Percentiles rank a stretch among this genome's conserved stretches.
phyloP scores from a whole-genome alignment of 2,329 filamentous ascomycete species.

The Talaromyces sp. region DNA sequence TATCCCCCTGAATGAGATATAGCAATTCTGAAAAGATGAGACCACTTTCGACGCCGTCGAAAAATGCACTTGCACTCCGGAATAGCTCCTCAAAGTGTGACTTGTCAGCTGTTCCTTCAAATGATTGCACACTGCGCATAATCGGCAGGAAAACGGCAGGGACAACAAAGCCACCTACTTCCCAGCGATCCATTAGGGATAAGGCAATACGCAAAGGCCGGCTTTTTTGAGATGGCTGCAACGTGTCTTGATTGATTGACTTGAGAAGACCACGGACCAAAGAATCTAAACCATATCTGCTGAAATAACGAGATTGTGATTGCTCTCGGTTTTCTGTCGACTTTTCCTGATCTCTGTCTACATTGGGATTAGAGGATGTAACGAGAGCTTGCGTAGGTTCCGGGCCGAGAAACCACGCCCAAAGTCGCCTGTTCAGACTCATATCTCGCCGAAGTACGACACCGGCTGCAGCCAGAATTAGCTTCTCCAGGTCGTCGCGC shows the following conservation, averaged over 20 bases:
- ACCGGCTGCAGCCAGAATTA: conserved; percentile 77
- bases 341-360: conserved; percentile 26
- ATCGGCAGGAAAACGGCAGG: conserved; percentile 85
- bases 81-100: conserved; percentile 79
- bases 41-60: conserved; percentile 92
- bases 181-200: conserved; percentile 97
- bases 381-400: conserved; percentile 47
- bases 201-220: conserved; percentile 87
- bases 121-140: conserved; percentile 73
- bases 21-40: conserved; percentile 86
- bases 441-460: conserved; percentile 90
- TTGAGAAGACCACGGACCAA: conserved; percentile 71
- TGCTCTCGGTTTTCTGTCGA: conserved; percentile 42
- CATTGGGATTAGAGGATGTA: conserved; percentile 27
- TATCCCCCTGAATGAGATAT: conserved; percentile 56
- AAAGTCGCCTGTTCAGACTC: conserved; percentile 92
- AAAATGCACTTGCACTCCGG: conserved; percentile 90
- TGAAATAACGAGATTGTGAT: conserved; percentile 76
- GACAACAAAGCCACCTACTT: conserved; percentile 86
- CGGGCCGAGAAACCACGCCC: conserved; percentile 91
- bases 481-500: conserved; percentile 70
- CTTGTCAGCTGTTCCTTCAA: conserved; percentile 65
- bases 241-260: conserved; percentile 63
- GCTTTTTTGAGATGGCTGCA: conserved; percentile 64
- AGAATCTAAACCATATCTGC: conserved; percentile 69